These are phyloP conservation scores for Viola odorata DNA, from an alignment of 345 rosid genomes.

Conservation along the genomic window DNA sequence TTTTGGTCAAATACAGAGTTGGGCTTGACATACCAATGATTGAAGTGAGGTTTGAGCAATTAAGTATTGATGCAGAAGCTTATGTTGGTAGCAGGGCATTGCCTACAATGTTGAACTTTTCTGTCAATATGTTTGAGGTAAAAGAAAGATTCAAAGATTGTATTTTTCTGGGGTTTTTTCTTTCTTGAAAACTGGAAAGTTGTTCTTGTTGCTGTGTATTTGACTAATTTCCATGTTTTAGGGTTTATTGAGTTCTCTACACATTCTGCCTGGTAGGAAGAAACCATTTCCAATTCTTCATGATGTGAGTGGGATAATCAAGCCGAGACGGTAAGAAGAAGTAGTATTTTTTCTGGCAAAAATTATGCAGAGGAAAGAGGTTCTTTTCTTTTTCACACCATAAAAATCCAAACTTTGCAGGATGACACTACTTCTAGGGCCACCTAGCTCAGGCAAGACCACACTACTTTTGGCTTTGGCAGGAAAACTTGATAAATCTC, in stretches of 20 bases:
- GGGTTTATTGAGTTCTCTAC: slow-evolving; percentile 43
- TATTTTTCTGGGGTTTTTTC: not conserved
- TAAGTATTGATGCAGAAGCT: slow-evolving; percentile 59
- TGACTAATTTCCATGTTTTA: slow-evolving; percentile 1
- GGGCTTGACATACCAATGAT: slow-evolving; percentile 81
- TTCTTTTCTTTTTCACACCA: not conserved
- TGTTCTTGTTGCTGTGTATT: too few species aligned
- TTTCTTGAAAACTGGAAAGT: not conserved
- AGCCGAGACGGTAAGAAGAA: slow-evolving; percentile 35
- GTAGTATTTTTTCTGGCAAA: too few species aligned
- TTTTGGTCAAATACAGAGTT: slow-evolving; percentile 41
- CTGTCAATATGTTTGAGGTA: slow-evolving; percentile 50
- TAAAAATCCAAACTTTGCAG: slow-evolving; percentile 22
- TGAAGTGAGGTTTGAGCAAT: slow-evolving; percentile 78
- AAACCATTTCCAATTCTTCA: slow-evolving; percentile 37
- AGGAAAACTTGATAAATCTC: slow-evolving; percentile 49
- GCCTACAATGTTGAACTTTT: slow-evolving; percentile 51
- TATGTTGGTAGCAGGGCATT: slow-evolving; percentile 55
- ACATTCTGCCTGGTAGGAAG: slow-evolving; percentile 48
- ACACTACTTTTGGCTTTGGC: slow-evolving; percentile 49
- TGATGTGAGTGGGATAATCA: slow-evolving; percentile 51
- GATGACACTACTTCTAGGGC: slow-evolving; percentile 57
- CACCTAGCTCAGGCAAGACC: slow-evolving; percentile 59
- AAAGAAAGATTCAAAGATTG: not conserved
- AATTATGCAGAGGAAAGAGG: not conserved